phyloP scores from a whole-genome alignment of 2,329 filamentous ascomycete species.

The Cladobotryum protrusum region DNA sequence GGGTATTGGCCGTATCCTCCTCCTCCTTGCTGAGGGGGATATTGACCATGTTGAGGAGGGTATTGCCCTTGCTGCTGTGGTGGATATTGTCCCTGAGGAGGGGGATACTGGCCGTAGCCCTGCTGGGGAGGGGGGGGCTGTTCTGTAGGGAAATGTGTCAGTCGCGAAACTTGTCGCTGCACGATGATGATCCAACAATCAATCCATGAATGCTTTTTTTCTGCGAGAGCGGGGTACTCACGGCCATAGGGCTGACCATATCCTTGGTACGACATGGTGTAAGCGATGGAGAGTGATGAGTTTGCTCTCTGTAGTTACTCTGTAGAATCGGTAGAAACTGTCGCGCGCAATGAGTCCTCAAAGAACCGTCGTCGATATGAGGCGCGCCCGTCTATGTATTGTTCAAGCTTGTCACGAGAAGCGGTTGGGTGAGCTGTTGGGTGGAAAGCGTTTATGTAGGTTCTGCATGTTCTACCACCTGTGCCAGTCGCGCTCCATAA shows the following conservation, averaged over 20 bases:
- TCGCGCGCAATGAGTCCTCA: constrained; percentile 1
- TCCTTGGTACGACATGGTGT: constrained; percentile 30
- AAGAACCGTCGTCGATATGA: background rate
- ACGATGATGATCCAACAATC: background rate
- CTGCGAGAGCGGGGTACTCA: constrained; percentile 20
- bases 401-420: too few species aligned
- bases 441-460: background rate
- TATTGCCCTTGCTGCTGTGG: constrained; percentile 18
- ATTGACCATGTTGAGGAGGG: constrained; percentile 10
- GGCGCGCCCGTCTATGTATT: too few species aligned
- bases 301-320: too few species aligned
- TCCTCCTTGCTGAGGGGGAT: constrained; percentile 13
- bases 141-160: constrained; percentile 19
- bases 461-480: background rate
- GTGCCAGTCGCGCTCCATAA: too few species aligned
- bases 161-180: constrained; percentile 1
- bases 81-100: constrained; percentile 22
- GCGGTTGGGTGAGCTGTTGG: too few species aligned
- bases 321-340: background rate
- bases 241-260: constrained; percentile 28
- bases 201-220: background rate
- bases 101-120: constrained; percentile 34
- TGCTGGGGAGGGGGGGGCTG: constrained; percentile 32
- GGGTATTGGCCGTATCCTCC: constrained; percentile 23
- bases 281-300: background rate